A percentile compares a stretch with the other conserved stretches of the same genome.
phyloP scores from a whole-genome alignment of 495 filamentous ascomycete genomes.

The Hypoxylon crocopeplum region DNA sequence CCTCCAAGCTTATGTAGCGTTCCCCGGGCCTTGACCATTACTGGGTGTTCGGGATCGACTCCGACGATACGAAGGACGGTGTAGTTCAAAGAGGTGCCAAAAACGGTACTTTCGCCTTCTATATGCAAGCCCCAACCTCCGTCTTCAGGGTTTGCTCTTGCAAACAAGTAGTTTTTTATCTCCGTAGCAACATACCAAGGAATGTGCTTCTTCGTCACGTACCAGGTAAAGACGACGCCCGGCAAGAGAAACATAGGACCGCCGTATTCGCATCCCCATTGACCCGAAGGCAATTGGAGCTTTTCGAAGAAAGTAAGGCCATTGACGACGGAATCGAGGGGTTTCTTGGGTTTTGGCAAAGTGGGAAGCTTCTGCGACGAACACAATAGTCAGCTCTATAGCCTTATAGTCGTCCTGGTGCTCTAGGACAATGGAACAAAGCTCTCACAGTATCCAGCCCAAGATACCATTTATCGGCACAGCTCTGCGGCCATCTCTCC shows the following conservation, averaged over 20 bases:
- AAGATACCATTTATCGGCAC: conserved; percentile 83
- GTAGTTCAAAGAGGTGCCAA: conserved; percentile 92
- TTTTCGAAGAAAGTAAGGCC: conserved; percentile 88
- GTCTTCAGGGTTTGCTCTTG: conserved; percentile 83
- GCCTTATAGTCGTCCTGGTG: no score
- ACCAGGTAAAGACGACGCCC: conserved; percentile 84
- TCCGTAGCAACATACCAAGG: conserved; percentile 82
- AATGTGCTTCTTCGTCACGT: conserved; percentile 88
- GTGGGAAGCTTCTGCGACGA: conserved; percentile 69
- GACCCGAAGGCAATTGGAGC: conserved; percentile 84
- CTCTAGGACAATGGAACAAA: no score
- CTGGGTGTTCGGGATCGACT: conserved; percentile 81
- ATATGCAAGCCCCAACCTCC: conserved; percentile 98
- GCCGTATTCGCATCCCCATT: conserved; percentile 98
- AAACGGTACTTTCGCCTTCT: conserved; percentile 90
- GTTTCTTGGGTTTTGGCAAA: conserved; percentile 71
- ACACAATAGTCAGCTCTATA: conserved; percentile 1
- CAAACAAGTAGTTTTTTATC: conserved; percentile 93
- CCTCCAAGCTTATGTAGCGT: conserved; percentile 87
- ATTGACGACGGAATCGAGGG: conserved; percentile 80
- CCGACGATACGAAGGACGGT: conserved; percentile 84
- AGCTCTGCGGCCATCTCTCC: conserved; percentile 82
- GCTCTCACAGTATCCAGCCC: conserved; percentile 62
- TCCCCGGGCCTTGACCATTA: conserved; percentile 85
- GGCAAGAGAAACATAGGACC: conserved; percentile 87